These are phyloP conservation scores for Farysia itapuensis DNA, from an alignment of 1,284 basidiomycete species.

Conservation along the genomic window DNA sequence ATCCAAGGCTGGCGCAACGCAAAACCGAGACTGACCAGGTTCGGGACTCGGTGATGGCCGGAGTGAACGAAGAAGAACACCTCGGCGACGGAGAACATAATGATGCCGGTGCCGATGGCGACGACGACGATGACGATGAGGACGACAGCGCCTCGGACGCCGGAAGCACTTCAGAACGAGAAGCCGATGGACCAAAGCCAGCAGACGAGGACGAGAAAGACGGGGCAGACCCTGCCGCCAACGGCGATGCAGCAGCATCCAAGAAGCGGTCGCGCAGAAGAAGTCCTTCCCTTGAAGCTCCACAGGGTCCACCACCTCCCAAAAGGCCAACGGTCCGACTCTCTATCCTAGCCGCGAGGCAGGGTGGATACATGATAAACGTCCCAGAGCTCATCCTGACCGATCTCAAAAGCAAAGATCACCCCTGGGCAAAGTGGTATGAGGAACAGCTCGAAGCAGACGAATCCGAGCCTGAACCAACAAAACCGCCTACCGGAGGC, in stretches of 20 bases:
- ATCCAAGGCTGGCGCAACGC: background rate
- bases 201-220: slow-evolving; percentile 23
- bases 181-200: slow-evolving; percentile 27
- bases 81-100: slow-evolving; percentile 7
- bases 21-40: too few relatives aligned
- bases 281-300: slow-evolving; percentile 19
- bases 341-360: slow-evolving; percentile 18
- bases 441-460: slow-evolving; percentile 28
- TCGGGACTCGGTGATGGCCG: background rate
- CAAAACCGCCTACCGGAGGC: slow-evolving; percentile 8
- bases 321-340: slow-evolving; percentile 26
- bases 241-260: slow-evolving; percentile 9
- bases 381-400: slow-evolving; percentile 47
- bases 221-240: slow-evolving; percentile 10
- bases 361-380: slow-evolving; percentile 49
- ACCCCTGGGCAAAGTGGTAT: slow-evolving; percentile 53
- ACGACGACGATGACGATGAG: slow-evolving; percentile 35
- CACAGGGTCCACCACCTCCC: slow-evolving; percentile 11
- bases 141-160: slow-evolving; percentile 37
- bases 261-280: slow-evolving; percentile 26
- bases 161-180: slow-evolving; percentile 37
- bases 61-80: background rate
- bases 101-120: slow-evolving; percentile 22
- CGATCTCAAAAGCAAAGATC: slow-evolving; percentile 30
- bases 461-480: slow-evolving; percentile 13